phyloP scores from a whole-genome alignment of 148 eudicot genomes.

The Polygonum aviculare region DNA sequence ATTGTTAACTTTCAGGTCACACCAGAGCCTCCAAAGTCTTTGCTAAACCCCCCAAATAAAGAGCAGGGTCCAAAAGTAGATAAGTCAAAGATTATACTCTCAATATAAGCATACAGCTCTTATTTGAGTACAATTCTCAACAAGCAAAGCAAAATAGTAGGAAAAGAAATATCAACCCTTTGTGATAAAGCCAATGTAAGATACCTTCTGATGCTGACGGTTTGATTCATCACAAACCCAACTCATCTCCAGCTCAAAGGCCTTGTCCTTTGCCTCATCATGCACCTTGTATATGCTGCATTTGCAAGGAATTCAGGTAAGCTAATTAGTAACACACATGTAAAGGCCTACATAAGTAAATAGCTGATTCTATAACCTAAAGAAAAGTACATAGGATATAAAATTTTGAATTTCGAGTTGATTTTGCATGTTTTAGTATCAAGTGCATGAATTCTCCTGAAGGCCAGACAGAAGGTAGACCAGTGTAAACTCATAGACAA shows the following conservation, averaged over 20 bases:
- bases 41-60: neutral
- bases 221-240: slow-evolving; percentile 98
- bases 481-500: neutral
- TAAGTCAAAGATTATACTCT: neutral
- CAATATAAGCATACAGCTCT: neutral
- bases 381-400: neutral
- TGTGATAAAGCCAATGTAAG: neutral
- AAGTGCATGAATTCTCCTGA: neutral
- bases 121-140: neutral
- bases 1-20: neutral
- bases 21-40: neutral
- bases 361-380: neutral
- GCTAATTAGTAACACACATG: neutral
- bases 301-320: neutral
- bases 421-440: neutral
- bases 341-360: neutral
- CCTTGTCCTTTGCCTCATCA: slow-evolving; percentile 97
- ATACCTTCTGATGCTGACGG: slow-evolving; percentile 88
- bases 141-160: neutral
- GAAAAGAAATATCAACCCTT: neutral
- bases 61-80: slow-evolving; percentile 1
- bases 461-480: neutral
- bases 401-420: neutral
- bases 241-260: slow-evolving; percentile 93
- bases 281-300: slow-evolving; percentile 93